phyloP scores from a whole-genome alignment of 2,329 filamentous ascomycete species.

The Cercospora nicotianae region DNA sequence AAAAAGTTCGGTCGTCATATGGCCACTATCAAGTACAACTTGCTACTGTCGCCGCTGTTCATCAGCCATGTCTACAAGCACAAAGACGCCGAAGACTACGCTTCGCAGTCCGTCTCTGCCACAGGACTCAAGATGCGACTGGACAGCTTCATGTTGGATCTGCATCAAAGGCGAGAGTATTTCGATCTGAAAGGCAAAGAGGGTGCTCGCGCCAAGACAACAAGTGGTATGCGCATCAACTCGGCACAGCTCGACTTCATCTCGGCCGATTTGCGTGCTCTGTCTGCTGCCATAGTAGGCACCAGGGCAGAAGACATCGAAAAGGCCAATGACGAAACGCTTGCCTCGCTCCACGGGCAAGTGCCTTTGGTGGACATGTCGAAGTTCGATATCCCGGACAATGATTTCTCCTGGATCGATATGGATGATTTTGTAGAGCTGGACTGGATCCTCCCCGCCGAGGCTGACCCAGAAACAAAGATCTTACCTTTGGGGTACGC shows the following conservation, averaged over 20 bases:
- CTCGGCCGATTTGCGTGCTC: slow-evolving; percentile 85
- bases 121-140: slow-evolving; percentile 96
- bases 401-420: slow-evolving; percentile 95
- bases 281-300: slow-evolving; percentile 84
- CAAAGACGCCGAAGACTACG: slow-evolving; percentile 87
- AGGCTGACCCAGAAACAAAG: slow-evolving; percentile 87
- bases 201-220: slow-evolving; percentile 71
- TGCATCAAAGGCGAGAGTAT: slow-evolving; percentile 91
- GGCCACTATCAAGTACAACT: slow-evolving; percentile 97
- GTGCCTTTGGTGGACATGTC: slow-evolving; percentile 64
- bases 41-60: slow-evolving; percentile 88
- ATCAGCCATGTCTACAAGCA: slow-evolving; percentile 98
- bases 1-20: slow-evolving; percentile 98
- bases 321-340: slow-evolving; percentile 61
- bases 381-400: slow-evolving; percentile 90
- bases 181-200: slow-evolving; percentile 72
- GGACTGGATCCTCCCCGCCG: slow-evolving; percentile 90
- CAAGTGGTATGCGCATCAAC: slow-evolving; percentile 93
- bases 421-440: slow-evolving; percentile 99
- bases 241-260: slow-evolving; percentile 90
- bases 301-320: slow-evolving; percentile 76
- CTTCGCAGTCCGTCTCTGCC: slow-evolving; percentile 75
- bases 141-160: slow-evolving; percentile 94
- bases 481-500: slow-evolving; percentile 90
- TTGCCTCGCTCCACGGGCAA: slow-evolving; percentile 57